These are phyloP conservation scores for Malania oleifera DNA, from an alignment of 164 flowering plant genomes.

Conservation along the genomic window DNA sequence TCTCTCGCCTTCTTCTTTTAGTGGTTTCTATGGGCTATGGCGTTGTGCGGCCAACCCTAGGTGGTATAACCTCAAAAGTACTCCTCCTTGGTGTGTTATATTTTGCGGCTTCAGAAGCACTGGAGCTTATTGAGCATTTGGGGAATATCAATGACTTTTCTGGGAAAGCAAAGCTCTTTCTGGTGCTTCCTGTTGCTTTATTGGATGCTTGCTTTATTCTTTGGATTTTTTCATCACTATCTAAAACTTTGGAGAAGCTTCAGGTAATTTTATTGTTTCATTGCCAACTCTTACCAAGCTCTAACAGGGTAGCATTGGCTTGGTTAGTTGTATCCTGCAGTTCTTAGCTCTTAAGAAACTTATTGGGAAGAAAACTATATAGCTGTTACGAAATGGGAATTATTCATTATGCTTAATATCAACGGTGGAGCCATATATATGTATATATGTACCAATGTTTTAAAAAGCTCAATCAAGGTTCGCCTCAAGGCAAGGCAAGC, in stretches of 20 bases:
- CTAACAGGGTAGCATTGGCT: too few species aligned
- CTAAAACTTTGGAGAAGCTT: constrained; percentile 68
- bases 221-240: constrained; percentile 84
- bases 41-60: constrained; percentile 71
- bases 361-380: too few species aligned
- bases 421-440: too few species aligned
- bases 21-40: constrained; percentile 94
- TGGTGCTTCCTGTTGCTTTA: constrained; percentile 68
- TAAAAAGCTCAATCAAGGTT: too few species aligned
- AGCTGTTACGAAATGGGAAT: too few species aligned
- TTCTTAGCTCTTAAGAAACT: too few species aligned
- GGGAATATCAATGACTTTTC: constrained; percentile 80
- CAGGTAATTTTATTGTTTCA: constrained; percentile 34
- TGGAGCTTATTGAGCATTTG: constrained; percentile 75
- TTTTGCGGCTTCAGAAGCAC: constrained; percentile 69
- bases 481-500: too few species aligned
- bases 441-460: too few species aligned
- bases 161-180: constrained; percentile 55
- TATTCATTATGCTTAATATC: too few species aligned
- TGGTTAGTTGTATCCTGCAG: too few species aligned
- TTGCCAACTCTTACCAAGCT: too few species aligned
- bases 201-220: constrained; percentile 72
- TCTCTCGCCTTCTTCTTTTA: constrained; percentile 75
- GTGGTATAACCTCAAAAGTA: constrained; percentile 70
- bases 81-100: constrained; percentile 56